A percentile compares a stretch with the other conserved stretches of the same genome.
Evolutionary conservation across 257 asterid species (phyloP).

Genomic region (Solanum clarkiae): DNA sequence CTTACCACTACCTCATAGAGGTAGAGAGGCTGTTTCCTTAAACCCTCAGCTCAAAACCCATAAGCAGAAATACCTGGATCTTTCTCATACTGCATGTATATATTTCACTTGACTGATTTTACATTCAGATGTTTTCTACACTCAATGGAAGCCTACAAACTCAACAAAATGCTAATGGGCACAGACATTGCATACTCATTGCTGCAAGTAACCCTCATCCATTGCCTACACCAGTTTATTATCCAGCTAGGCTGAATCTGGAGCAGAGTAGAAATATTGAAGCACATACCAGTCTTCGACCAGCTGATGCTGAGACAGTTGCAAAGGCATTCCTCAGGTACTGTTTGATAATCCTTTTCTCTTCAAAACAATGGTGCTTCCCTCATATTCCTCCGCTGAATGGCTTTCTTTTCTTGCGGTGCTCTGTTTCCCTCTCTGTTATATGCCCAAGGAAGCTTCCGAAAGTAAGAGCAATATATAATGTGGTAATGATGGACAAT

Average conservation of each 20-base stretch:
- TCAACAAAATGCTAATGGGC: conserved; percentile 49
- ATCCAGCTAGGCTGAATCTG: conserved; percentile 17
- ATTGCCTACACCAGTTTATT: conserved; percentile 63
- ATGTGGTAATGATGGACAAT: conserved; percentile 41
- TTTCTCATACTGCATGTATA: not conserved
- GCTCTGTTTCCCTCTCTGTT: conserved; percentile 71
- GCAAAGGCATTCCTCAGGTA: conserved; percentile 77
- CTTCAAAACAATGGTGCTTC: not conserved
- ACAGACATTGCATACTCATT: conserved; percentile 76
- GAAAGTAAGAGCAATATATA: conserved; percentile 61
- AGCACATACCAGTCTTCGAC: too few species aligned
- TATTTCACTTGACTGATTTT: not conserved
- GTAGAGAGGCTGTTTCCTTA: too few species aligned
- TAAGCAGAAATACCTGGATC: too few species aligned
- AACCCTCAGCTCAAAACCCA: too few species aligned
- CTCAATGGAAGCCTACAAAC: conserved; percentile 53
- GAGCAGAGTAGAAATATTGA: too few species aligned
- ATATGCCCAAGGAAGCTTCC: conserved; percentile 92
- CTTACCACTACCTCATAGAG: too few species aligned
- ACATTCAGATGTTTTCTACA: conserved; percentile 13
- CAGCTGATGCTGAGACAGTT: not conserved
- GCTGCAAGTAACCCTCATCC: conserved; percentile 93
- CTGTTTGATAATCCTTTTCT: not conserved
- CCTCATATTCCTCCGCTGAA: not conserved
- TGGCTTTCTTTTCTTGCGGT: conserved; percentile 32